Base-by-base conservation (phyloP, 1,284 basidiomycete species). In the Ustilago vetiveriae region DNA sequence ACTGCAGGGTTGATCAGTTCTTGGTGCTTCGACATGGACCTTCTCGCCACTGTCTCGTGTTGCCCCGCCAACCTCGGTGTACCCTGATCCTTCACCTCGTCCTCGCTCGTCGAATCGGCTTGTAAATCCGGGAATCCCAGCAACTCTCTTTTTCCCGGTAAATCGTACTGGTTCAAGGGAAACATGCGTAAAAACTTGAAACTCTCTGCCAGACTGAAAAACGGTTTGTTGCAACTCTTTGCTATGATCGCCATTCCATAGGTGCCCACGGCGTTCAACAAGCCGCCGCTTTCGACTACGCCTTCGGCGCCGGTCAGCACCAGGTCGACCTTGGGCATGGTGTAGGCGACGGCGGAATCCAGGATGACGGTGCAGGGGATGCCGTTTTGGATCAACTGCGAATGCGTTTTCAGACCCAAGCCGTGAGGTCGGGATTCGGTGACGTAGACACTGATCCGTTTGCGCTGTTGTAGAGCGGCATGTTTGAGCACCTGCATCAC, bases 151-250 rank as follows among this genome's bases (percentile, higher is more conserved):
- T 39, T 29, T 13, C 29, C 43, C 7, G 95, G 95, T 22, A 98
- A 87, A 85, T 98, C 95, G 82, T 94, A 94, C 82, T 98, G 94
- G 48, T 92, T 94, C 82, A 98, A 85, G 36, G 95, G 95, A 84
- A 98, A 98, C 76, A 96, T 86, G 65, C 96, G 90, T 79, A 97
- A 90, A 83, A 98, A 98, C 85, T 98, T 98, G 87, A 94, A 98
- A 83, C 92, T 79, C 58, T 98, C 94, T 27, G 94, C 94, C 36
- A 97, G 86, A 27, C 94, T 94, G 83, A 97, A 98, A 82, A 98
- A 94, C 3, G 96, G 95, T 82, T 95, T 97, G 76, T 93, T 91
- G 55, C 90, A 88, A 29, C 92, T 90, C 83, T 94, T 94, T 51
- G 96, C 95, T 58, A 97, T 91, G 73, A 98, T 90, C 3, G 94